Percentiles rank a stretch among this genome's conserved stretches.
Conservation (phyloP, 805 yeast genomes). For the Danielia reshetovae region DNA sequence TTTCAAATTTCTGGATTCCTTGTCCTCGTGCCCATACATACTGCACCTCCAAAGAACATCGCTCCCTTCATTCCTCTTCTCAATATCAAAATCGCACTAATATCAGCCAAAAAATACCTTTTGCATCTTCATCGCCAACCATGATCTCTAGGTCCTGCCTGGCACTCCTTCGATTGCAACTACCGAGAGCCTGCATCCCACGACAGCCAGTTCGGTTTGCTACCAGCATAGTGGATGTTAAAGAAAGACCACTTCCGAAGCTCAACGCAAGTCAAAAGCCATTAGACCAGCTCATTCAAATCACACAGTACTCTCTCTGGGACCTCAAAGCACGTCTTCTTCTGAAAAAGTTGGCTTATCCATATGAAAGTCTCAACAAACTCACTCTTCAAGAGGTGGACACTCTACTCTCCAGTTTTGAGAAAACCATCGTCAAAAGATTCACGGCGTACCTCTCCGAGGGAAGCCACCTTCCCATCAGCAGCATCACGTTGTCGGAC, state of each 20-base stretch:
- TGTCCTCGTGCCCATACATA: no score
- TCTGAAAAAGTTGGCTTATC: background rate
- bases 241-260: background rate
- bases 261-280: background rate
- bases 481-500: slow-evolving; percentile 4
- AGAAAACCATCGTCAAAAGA: background rate
- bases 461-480: background rate
- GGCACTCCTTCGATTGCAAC: background rate
- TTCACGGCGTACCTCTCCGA: background rate
- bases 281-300: background rate
- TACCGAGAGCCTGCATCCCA: background rate
- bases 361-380: background rate
- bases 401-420: background rate
- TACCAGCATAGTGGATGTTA: background rate
- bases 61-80: no score
- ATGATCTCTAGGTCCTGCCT: no score
- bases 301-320: background rate
- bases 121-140: no score
- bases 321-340: background rate
- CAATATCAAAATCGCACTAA: no score
- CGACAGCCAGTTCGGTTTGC: no score
- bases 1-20: no score
- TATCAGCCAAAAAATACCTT: no score
- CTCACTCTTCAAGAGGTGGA: background rate
- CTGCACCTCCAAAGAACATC: no score